A percentile compares a stretch with the other conserved stretches of the same genome.
These are phyloP conservation scores for Diaporthe eres DNA, from an alignment of 2,329 filamentous ascomycete species.

Conservation along the genomic window DNA sequence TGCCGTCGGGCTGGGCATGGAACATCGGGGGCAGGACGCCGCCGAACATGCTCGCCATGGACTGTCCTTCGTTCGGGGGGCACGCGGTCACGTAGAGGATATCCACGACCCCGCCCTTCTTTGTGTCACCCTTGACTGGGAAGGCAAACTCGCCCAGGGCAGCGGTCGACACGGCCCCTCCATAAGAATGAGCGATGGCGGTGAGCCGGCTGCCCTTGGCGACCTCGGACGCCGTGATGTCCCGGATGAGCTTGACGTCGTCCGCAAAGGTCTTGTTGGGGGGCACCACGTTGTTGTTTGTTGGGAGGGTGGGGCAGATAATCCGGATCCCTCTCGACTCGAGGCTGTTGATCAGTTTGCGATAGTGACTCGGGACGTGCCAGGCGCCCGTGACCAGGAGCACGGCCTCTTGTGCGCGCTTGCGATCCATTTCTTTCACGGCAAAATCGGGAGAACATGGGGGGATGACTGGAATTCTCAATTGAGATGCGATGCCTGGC, in stretches of 20 bases:
- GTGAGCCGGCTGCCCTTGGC: slow-evolving; percentile 36
- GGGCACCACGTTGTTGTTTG: slow-evolving; percentile 42
- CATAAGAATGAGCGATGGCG: slow-evolving; percentile 45
- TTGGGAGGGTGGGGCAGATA: slow-evolving; percentile 42
- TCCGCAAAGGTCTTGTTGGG: slow-evolving; percentile 43
- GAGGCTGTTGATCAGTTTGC: slow-evolving; percentile 36
- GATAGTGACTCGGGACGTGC: slow-evolving; percentile 43
- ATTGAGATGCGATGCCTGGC: neutral
- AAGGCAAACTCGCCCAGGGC: slow-evolving; percentile 39
- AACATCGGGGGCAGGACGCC: slow-evolving; percentile 26
- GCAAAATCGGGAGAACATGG: slow-evolving; percentile 2
- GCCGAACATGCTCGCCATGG: slow-evolving; percentile 31
- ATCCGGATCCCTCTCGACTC: slow-evolving; percentile 38
- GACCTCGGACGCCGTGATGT: slow-evolving; percentile 25
- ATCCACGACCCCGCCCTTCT: slow-evolving; percentile 20
- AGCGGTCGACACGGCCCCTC: slow-evolving; percentile 42
- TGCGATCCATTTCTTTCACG: slow-evolving; percentile 14
- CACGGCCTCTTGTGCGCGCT: slow-evolving; percentile 33
- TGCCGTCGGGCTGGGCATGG: slow-evolving; percentile 16
- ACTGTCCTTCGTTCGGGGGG: slow-evolving; percentile 21
- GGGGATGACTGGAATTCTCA: neutral
- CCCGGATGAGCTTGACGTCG: slow-evolving; percentile 38
- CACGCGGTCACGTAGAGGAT: slow-evolving; percentile 26
- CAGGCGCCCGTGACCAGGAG: slow-evolving; percentile 43
- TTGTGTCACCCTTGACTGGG: slow-evolving; percentile 17